Evolutionary conservation across 1,284 basidiomycete species (phyloP).

Genomic region (Fomitopsis schrenkii): DNA sequence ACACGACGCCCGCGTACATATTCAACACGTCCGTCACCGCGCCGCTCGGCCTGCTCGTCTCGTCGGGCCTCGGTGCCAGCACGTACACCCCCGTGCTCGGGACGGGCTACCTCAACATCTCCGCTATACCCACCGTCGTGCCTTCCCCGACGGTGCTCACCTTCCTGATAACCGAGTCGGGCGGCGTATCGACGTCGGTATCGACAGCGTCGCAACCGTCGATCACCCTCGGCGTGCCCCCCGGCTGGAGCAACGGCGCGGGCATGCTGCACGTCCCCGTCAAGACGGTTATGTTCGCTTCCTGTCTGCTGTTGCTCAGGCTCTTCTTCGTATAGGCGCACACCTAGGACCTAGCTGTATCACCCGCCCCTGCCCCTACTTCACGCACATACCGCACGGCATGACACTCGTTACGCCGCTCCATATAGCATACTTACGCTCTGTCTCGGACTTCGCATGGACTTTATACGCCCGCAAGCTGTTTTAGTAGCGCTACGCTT

Average conservation of each 20-base stretch:
- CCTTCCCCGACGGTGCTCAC: constrained; percentile 32
- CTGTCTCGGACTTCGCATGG: neutral
- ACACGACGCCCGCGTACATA: constrained; percentile 61
- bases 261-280: constrained; percentile 3
- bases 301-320: constrained; percentile 1
- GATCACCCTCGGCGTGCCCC: constrained; percentile 32
- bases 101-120: constrained; percentile 22
- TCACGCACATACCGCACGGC: neutral
- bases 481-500: neutral
- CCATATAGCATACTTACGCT: constrained; percentile 1
- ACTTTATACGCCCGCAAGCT: neutral
- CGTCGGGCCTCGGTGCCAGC: constrained; percentile 59
- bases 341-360: neutral
- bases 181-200: constrained; percentile 25
- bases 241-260: constrained; percentile 22
- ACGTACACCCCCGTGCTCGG: constrained; percentile 60
- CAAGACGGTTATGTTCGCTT: neutral
- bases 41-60: constrained; percentile 46
- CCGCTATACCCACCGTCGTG: constrained; percentile 30
- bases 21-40: constrained; percentile 68
- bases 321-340: neutral
- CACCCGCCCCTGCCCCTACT: neutral
- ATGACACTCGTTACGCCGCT: constrained; percentile 1
- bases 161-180: constrained; percentile 32
- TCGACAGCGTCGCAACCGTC: constrained; percentile 26